phyloP scores from a whole-genome alignment of 495 filamentous ascomycete species.

The Daldinia bambusicola region DNA sequence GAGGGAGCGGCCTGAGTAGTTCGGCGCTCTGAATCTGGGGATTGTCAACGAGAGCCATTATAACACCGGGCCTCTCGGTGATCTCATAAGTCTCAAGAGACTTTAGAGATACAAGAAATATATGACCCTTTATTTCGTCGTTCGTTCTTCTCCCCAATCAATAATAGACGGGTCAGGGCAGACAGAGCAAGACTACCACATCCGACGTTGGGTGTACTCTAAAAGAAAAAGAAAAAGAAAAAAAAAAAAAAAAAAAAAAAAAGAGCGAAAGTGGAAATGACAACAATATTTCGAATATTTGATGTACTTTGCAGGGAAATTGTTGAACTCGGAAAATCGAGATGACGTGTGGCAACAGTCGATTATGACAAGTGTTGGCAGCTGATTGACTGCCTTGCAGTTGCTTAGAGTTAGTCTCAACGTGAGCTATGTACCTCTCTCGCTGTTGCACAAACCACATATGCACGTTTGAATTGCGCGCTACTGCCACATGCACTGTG shows the following conservation, averaged over 20 bases:
- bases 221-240: background rate
- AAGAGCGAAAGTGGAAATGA: background rate
- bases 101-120: background rate
- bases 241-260: background rate
- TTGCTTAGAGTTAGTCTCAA: background rate
- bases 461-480: background rate
- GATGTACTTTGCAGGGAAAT: background rate
- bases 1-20: slow-evolving; percentile 86
- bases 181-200: slow-evolving; percentile 1
- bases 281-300: background rate
- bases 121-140: background rate
- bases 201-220: slow-evolving; percentile 8
- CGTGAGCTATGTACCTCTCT: background rate
- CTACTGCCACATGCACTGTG: slow-evolving; percentile 1
- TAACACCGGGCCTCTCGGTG: slow-evolving; percentile 9
- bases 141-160: slow-evolving; percentile 10
- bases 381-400: background rate
- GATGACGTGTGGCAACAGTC: slow-evolving; percentile 12
- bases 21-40: slow-evolving; percentile 87
- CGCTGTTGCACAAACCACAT: slow-evolving; percentile 1
- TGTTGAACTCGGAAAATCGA: slow-evolving; percentile 10
- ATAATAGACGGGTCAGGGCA: background rate
- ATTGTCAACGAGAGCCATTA: slow-evolving; percentile 83
- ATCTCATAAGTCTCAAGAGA: slow-evolving; percentile 22
- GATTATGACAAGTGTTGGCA: slow-evolving; percentile 7